Conservation (phyloP, 495 filamentous ascomycete species). For the Trichocladium uniseriatum region DNA sequence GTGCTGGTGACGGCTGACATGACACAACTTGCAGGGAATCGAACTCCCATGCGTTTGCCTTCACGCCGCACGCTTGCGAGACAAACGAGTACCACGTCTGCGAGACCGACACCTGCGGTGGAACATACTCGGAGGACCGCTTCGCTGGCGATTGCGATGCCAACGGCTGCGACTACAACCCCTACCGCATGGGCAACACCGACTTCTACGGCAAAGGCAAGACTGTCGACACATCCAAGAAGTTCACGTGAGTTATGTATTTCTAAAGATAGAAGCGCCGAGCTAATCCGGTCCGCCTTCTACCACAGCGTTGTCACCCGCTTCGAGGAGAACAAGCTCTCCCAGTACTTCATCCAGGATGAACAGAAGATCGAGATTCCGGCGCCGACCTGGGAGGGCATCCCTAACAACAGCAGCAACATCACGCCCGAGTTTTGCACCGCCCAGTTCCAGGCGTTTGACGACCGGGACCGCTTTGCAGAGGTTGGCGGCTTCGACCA, state of each 20-base stretch:
- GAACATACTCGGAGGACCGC: conserved; percentile 43
- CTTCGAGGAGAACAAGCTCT: conserved; percentile 52
- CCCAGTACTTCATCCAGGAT: conserved; percentile 63
- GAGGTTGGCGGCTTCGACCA: conserved; percentile 50
- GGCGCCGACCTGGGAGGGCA: conserved; percentile 32
- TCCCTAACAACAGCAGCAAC: conserved; percentile 32
- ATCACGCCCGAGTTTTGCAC: conserved; percentile 28
- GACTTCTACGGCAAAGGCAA: conserved; percentile 55
- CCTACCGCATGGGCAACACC: conserved; percentile 55
- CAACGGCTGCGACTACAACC: conserved; percentile 69
- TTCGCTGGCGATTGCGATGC: conserved; percentile 60
- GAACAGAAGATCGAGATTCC: conserved; percentile 50
- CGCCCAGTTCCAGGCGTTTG: conserved; percentile 19
- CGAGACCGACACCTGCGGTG: conserved; percentile 38
- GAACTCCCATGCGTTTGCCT: conserved; percentile 53
- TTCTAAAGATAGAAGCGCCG: no score
- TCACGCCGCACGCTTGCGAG: conserved; percentile 61
- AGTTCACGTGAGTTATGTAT: conserved; percentile 49
- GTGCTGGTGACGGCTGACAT: background rate
- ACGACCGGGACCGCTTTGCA: conserved; percentile 50
- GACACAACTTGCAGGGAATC: conserved; percentile 41
- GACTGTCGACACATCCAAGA: conserved; percentile 55
- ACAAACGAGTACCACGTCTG: conserved; percentile 52
- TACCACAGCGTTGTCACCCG: conserved; percentile 51
- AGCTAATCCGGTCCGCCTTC: background rate